A percentile compares a stretch with the other conserved stretches of the same genome.
Conservation (phyloP, 331 rosid genomes). For the Ulmus americana region DNA sequence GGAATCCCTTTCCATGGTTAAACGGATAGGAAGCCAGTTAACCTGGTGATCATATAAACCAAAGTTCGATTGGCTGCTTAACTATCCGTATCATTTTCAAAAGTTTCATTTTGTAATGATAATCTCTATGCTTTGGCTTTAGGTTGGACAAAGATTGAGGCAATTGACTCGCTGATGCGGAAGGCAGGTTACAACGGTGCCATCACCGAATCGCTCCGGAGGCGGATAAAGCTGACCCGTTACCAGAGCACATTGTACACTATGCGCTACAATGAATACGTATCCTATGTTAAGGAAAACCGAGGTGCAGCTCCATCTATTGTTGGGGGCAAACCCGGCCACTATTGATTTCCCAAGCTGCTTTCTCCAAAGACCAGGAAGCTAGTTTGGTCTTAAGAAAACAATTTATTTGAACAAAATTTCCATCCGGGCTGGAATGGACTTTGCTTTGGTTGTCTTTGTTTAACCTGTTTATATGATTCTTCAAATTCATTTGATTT, state of each 20-base stretch:
- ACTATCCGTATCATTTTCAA: not conserved
- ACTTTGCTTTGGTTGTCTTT: conserved; percentile 28
- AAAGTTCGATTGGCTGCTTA: not conserved
- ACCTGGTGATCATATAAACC: not conserved
- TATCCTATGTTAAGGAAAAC: conserved; percentile 51
- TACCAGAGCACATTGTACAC: conserved; percentile 85
- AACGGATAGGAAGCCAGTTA: not conserved
- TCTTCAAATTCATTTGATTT: conserved; percentile 52
- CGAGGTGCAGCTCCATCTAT: conserved; percentile 63
- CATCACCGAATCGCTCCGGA: conserved; percentile 59
- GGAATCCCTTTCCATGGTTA: not conserved
- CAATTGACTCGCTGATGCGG: conserved; percentile 83
- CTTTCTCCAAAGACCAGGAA: conserved; percentile 26
- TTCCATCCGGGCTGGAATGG: conserved; percentile 27
- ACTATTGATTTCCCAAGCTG: conserved; percentile 30
- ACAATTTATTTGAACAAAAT: not conserved
- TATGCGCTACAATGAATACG: conserved; percentile 69
- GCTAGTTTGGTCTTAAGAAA: conserved; percentile 20
- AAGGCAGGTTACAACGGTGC: conserved; percentile 74
- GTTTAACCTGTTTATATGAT: conserved; percentile 24
- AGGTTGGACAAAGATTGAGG: conserved; percentile 93
- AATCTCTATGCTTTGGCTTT: conserved; percentile 28
- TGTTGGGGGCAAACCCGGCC: conserved; percentile 46
- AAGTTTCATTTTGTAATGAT: not conserved
- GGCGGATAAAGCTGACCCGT: conserved; percentile 57